Evolutionary conservation across 2,329 filamentous ascomycete genomes (phyloP).

Genomic region (Hypocreales sp.): DNA sequence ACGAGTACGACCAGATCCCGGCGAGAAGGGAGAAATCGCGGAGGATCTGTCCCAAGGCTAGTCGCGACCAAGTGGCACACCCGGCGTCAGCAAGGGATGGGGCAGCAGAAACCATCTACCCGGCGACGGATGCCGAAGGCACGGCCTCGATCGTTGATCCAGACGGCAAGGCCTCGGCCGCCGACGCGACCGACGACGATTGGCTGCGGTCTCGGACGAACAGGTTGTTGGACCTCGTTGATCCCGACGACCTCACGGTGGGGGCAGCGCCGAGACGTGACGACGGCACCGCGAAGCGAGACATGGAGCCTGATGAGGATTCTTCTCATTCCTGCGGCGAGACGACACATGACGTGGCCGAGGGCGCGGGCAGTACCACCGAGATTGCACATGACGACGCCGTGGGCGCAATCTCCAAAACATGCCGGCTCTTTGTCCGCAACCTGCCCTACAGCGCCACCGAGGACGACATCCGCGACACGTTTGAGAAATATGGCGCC

Average conservation of each 20-base stretch:
- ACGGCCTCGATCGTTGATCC: slow-evolving; percentile 7
- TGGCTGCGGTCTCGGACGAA: slow-evolving; percentile 87
- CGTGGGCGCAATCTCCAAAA: slow-evolving; percentile 51
- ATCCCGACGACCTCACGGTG: slow-evolving; percentile 44
- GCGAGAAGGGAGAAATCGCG: slow-evolving; percentile 32
- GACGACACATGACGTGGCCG: slow-evolving; percentile 11
- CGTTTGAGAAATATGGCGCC: slow-evolving; percentile 58
- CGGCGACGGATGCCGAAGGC: slow-evolving; percentile 2
- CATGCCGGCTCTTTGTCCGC: slow-evolving; percentile 69
- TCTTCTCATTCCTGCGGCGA: slow-evolving; percentile 11
- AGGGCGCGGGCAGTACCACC: slow-evolving; percentile 14
- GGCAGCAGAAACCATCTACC: slow-evolving; percentile 1
- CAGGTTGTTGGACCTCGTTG: slow-evolving; percentile 68
- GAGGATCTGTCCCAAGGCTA: slow-evolving; percentile 11
- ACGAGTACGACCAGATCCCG: slow-evolving; percentile 57
- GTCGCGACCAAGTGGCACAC: slow-evolving; percentile 3
- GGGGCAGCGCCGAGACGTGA: slow-evolving; percentile 4
- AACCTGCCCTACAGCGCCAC: slow-evolving; percentile 74
- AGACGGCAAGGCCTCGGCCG: slow-evolving; percentile 11
- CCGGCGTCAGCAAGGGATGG: slow-evolving; percentile 4
- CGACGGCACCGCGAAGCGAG: slow-evolving; percentile 4
- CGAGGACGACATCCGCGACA: slow-evolving; percentile 57
- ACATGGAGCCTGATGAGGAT: slow-evolving; percentile 8
- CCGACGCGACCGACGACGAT: slow-evolving; percentile 58
- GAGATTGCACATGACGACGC: slow-evolving; percentile 9